phyloP scores from a whole-genome alignment of 1,139 yeast species.

The Blastobotrys arbuscula region DNA sequence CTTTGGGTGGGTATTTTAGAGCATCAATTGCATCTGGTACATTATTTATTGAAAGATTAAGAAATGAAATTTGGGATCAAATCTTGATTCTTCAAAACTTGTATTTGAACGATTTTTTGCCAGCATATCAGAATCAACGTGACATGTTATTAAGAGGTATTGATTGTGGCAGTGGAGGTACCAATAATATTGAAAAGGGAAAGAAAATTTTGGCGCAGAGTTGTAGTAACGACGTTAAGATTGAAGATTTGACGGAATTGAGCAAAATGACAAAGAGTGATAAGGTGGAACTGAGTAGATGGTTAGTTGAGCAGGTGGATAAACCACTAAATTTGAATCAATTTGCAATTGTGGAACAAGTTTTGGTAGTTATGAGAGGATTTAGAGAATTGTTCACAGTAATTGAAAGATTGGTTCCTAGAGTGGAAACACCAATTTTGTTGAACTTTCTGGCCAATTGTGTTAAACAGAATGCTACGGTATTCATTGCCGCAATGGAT shows the following conservation, averaged over 20 bases:
- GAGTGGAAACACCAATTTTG: constrained; percentile 18
- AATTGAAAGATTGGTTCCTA: constrained; percentile 22
- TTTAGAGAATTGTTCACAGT: constrained; percentile 22
- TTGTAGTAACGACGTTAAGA: constrained; percentile 14
- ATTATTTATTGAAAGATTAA: constrained; percentile 41
- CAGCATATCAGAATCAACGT: constrained; percentile 21
- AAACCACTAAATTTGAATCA: constrained; percentile 16
- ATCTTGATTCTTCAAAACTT: constrained; percentile 47
- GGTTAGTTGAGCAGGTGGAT: constrained; percentile 15
- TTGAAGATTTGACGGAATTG: constrained; percentile 9
- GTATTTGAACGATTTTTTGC: constrained; percentile 16
- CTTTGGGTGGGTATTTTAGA: constrained; percentile 66
- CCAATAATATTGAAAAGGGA: constrained; percentile 10
- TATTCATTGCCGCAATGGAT: constrained; percentile 26
- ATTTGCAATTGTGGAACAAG: constrained; percentile 23
- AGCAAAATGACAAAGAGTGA: constrained; percentile 15
- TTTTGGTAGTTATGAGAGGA: constrained; percentile 22
- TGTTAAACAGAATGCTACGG: constrained; percentile 21
- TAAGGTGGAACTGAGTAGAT: constrained; percentile 19
- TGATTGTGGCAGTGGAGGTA: constrained; percentile 3
- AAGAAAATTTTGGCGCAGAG: constrained; percentile 2
- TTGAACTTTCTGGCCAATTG: constrained; percentile 26
- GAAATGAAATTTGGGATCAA: constrained; percentile 41
- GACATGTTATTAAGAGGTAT: constrained; percentile 22
- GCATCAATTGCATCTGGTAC: constrained; percentile 80